Percentiles rank a stretch among this genome's conserved stretches.
Evolutionary conservation across 176 grass and related monocot genomes (phyloP).

Genomic region (Zizania latifolia): DNA sequence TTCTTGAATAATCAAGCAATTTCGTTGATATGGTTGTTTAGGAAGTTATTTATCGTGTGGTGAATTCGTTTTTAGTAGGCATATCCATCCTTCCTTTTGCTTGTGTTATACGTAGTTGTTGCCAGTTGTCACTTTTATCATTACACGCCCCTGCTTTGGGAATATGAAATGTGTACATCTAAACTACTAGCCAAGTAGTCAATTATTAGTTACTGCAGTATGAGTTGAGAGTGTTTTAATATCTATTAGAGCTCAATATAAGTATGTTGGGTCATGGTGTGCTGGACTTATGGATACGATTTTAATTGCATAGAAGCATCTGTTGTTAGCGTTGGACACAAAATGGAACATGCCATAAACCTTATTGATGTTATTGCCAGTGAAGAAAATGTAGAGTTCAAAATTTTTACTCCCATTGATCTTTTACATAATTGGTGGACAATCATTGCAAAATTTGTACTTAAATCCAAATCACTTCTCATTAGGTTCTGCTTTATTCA

Average conservation of each 20-base stretch:
- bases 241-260: not conserved
- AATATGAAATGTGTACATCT: slow-evolving; percentile 11
- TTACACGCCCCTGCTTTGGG: not conserved
- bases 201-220: not conserved
- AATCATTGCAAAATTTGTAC: not conserved
- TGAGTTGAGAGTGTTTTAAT: not conserved
- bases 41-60: slow-evolving; percentile 1
- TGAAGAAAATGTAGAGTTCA: not conserved
- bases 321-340: not conserved
- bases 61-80: slow-evolving; percentile 6
- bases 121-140: not conserved
- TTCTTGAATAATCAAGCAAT: not conserved
- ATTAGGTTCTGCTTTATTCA: not conserved
- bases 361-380: not conserved
- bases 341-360: not conserved
- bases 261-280: not conserved
- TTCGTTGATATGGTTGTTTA: not conserved
- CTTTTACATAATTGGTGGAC: not conserved
- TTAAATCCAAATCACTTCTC: not conserved
- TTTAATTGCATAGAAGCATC: too few relatives aligned
- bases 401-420: not conserved
- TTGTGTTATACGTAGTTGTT: not conserved
- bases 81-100: not conserved
- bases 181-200: not conserved
- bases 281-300: not conserved